Base-by-base conservation (phyloP, 805 yeast genomes). In the Saturnispora mendoncae region DNA sequence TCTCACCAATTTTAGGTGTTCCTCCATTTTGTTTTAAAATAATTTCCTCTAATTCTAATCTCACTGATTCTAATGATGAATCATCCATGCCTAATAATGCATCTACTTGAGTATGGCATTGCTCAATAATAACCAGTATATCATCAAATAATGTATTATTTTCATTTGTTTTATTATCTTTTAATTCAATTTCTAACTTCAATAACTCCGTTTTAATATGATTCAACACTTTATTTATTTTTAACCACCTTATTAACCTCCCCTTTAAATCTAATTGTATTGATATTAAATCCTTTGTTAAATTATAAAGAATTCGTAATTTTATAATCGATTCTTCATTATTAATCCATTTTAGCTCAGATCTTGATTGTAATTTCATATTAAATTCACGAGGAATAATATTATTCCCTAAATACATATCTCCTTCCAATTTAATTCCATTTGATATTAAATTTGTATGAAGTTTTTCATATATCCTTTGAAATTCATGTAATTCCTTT, bases 261-360 rank as follows among this genome's bases (percentile, higher is more conserved):
- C 17, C 14, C 18, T 38, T 30, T n/a, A 56, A 30, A 34, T 58
- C 63, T 41, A 61, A 61, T 33, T 64, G 58, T 19, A 64, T 35
- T 14, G 57, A 61, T 36, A 64, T 53, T 9, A 69, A 37, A 28
- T 69, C 73, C 6, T 68, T 68, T 40, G 65, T 67, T 6, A 60
- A 15, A 18, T 18, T n/a, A 37, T 19, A 37, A 6, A 37, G 14
- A 4, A 37, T 20, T 19, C 39, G 27, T n/a, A 29, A 15, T 13
- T 37, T 37, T 9, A 37, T 12, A 7, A 15, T 8, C 4, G 20
- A 9, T 9, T 37, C 33, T 5, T 29, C 25, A 27, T 30, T 30
- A 17, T 15, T 10, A 10, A 30, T 19, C 17, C 33, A 30, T 13
- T 30, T 15, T 5, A 19, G 10, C 12, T 30, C 14, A 10, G 26